Conservation (phyloP, 176 grass and related monocot species). For the Alopecurus myosuroides region DNA sequence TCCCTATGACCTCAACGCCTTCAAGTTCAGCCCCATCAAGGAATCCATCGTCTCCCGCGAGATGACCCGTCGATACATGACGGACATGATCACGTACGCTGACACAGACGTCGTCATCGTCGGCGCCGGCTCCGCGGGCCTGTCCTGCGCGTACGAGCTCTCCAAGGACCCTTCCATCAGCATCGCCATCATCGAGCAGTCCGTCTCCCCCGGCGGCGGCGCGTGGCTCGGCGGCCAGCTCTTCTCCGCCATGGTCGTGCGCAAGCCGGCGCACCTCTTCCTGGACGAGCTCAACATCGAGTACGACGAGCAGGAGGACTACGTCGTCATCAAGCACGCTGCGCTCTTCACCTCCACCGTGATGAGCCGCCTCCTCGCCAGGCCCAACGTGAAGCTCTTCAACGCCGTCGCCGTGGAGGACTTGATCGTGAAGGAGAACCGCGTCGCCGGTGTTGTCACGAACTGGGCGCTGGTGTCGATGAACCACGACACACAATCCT, state of each 20-base stretch:
- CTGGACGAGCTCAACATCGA: conserved; percentile 71
- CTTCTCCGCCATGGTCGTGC: conserved; percentile 97
- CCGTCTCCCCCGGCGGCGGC: conserved; percentile 82
- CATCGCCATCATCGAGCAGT: conserved; percentile 80
- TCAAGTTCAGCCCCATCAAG: conserved; percentile 79
- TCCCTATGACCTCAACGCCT: conserved; percentile 58
- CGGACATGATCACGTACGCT: conserved; percentile 83
- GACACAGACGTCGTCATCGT: conserved; percentile 87
- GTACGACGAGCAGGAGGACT: conserved; percentile 89
- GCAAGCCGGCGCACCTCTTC: conserved; percentile 85
- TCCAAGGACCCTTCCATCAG: conserved; percentile 76
- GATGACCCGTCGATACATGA: conserved; percentile 91
- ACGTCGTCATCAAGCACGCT: conserved; percentile 81
- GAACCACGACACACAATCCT: conserved; percentile 96
- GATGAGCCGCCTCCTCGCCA: conserved; percentile 66
- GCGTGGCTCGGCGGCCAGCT: conserved; percentile 94
- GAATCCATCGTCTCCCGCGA: conserved; percentile 79
- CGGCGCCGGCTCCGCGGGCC: conserved; percentile 73
- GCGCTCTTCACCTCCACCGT: conserved; percentile 93
- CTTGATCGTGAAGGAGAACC: conserved; percentile 68
- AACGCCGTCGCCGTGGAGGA: conserved; percentile 90
- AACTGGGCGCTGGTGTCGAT: conserved; percentile 92
- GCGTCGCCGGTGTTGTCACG: conserved; percentile 83
- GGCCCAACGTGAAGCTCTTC: conserved; percentile 95
- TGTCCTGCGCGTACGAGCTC: conserved; percentile 92